These are phyloP conservation scores for Murraya paniculata DNA, from an alignment of 345 rosid species.

Conservation along the genomic window DNA sequence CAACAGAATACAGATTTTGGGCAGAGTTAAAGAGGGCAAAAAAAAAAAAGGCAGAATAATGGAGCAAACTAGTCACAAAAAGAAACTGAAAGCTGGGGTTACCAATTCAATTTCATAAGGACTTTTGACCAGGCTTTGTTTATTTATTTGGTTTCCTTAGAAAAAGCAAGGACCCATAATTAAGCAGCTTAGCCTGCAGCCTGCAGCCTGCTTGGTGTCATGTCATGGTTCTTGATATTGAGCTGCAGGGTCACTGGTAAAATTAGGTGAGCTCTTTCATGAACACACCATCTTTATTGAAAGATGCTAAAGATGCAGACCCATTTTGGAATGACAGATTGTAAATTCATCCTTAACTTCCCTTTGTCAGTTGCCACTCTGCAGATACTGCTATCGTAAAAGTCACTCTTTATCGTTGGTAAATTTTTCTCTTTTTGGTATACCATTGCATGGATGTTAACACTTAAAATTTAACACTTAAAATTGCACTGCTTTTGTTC, in stretches of 20 bases:
- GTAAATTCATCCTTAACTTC: constrained; percentile 24
- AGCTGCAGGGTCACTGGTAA: background rate
- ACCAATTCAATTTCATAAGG: constrained; percentile 24
- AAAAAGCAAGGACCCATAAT: constrained; percentile 11
- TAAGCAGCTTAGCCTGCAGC: background rate
- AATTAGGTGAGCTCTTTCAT: constrained; percentile 32
- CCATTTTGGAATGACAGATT: constrained; percentile 32
- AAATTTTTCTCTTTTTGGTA: background rate
- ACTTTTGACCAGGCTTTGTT: constrained; percentile 36
- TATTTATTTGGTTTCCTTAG: constrained; percentile 13
- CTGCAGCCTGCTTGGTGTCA: constrained; percentile 19
- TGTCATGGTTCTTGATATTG: constrained; percentile 16
- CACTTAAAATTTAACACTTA: too few relatives aligned
- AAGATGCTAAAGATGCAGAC: constrained; percentile 40
- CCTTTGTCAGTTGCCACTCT: constrained; percentile 26
- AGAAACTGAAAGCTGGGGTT: constrained; percentile 28
- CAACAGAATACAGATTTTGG: constrained; percentile 13
- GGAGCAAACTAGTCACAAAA: constrained; percentile 34
- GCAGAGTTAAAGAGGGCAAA: constrained; percentile 25
- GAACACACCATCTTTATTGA: constrained; percentile 40
- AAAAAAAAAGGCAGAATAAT: constrained; percentile 7
- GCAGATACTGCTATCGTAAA: constrained; percentile 17
- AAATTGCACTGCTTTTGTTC: too few relatives aligned
- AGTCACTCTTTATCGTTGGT: background rate
- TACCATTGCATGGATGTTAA: background rate